Conservation (phyloP, 306 rosid genomes). For the Comarum palustre region DNA sequence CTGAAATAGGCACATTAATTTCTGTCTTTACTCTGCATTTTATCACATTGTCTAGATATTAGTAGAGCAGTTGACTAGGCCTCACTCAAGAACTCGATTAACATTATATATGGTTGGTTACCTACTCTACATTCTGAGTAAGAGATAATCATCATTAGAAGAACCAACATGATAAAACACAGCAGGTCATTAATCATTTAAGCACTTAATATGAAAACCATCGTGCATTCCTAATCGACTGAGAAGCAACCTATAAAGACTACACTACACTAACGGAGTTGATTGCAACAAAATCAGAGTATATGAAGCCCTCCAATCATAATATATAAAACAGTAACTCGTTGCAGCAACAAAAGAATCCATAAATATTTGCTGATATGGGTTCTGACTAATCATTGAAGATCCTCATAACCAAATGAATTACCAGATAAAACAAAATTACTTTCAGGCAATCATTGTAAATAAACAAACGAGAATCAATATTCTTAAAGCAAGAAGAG, state of each 20-base stretch:
- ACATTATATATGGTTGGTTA: background rate
- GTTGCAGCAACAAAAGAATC: background rate
- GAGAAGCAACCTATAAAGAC: background rate
- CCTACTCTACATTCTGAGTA: background rate
- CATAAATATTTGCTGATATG: background rate
- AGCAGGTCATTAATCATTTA: background rate
- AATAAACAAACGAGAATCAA: background rate
- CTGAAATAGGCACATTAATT: slow-evolving; percentile 71
- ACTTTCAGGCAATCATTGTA: background rate
- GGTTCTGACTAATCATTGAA: background rate
- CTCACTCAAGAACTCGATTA: background rate
- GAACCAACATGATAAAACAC: background rate
- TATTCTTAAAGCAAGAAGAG: background rate
- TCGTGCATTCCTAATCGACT: background rate
- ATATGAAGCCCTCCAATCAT: background rate
- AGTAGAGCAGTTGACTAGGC: background rate
- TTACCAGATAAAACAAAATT: background rate
- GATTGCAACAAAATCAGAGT: background rate
- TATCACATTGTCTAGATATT: slow-evolving; percentile 28
- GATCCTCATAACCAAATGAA: background rate
- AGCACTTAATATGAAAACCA: background rate
- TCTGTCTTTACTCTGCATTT: slow-evolving; percentile 88
- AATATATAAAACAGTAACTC: background rate
- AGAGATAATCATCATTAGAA: background rate
- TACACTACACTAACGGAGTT: background rate